Evolutionary conservation across 148 eudicot species (phyloP).

Genomic region (Rhododendron williamsianum): DNA sequence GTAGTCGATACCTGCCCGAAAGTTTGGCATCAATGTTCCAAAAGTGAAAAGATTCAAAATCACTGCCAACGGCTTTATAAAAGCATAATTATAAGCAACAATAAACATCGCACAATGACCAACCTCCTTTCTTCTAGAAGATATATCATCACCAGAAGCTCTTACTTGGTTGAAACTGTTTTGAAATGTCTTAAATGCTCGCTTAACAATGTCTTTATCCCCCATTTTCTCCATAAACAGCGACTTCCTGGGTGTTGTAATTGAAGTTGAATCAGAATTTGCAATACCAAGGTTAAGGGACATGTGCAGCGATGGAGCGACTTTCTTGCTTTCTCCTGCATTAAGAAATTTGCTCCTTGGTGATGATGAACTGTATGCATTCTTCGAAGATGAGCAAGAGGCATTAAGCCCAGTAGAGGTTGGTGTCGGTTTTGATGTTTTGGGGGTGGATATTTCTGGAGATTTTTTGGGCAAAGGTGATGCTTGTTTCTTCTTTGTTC

Average conservation of each 20-base stretch:
- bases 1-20: constrained; percentile 35
- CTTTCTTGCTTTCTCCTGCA: constrained; percentile 37
- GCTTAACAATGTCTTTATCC: constrained; percentile 87
- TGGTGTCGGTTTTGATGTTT: constrained; percentile 34
- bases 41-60: neutral
- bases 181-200: constrained; percentile 82
- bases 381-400: constrained; percentile 35
- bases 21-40: neutral
- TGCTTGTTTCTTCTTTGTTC: constrained; percentile 40
- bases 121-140: constrained; percentile 42
- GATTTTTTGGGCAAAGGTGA: constrained; percentile 43
- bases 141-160: constrained; percentile 29
- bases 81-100: neutral
- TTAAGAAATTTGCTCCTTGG: constrained; percentile 33
- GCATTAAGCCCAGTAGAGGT: constrained; percentile 29
- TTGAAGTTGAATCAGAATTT: constrained; percentile 32
- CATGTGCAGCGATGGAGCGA: constrained; percentile 59
- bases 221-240: constrained; percentile 93
- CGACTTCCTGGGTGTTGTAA: constrained; percentile 51
- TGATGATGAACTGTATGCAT: constrained; percentile 34
- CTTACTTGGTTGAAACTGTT: constrained; percentile 32
- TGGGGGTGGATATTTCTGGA: constrained; percentile 37
- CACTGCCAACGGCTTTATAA: neutral
- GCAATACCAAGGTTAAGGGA: constrained; percentile 54
- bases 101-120: neutral